Evolutionary conservation across 2,329 filamentous ascomycete species (phyloP).

Genomic region (Aspergillus aculeatinus): DNA sequence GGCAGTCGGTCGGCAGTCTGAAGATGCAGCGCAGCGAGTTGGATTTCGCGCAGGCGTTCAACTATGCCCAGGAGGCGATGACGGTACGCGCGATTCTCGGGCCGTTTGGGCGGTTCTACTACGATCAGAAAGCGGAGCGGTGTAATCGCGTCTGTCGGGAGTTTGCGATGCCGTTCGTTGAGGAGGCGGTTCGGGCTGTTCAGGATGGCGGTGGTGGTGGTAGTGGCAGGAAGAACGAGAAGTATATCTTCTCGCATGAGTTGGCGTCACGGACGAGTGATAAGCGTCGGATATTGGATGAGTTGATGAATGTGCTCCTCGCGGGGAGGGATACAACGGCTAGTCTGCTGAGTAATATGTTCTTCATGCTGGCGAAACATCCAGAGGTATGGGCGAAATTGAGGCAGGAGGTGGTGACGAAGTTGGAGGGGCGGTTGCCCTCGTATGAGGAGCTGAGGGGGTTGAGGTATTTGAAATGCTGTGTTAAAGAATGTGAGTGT

Average conservation of each 20-base stretch:
- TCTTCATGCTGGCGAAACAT: slow-evolving; percentile 32
- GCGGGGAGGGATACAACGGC: slow-evolving; percentile 42
- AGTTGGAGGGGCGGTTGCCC: slow-evolving; percentile 3
- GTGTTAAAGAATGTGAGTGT: slow-evolving; percentile 16
- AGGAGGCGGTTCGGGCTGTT: slow-evolving; percentile 19
- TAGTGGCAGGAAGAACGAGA: not conserved
- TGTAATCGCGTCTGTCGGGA: slow-evolving; percentile 12
- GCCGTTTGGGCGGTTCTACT: slow-evolving; percentile 25
- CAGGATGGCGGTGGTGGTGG: not conserved
- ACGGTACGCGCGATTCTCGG: slow-evolving; percentile 28
- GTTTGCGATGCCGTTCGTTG: slow-evolving; percentile 10
- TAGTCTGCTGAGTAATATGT: slow-evolving; percentile 34
- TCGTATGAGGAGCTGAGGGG: slow-evolving; percentile 9
- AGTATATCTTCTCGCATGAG: slow-evolving; percentile 61
- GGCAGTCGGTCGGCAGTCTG: slow-evolving; percentile 54
- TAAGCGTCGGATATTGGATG: slow-evolving; percentile 49
- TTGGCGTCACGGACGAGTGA: slow-evolving; percentile 51
- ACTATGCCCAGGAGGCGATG: slow-evolving; percentile 26
- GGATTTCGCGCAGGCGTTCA: slow-evolving; percentile 40
- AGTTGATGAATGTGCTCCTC: slow-evolving; percentile 43
- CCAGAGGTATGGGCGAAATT: slow-evolving; percentile 27
- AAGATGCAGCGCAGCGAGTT: slow-evolving; percentile 12
- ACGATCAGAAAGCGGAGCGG: slow-evolving; percentile 18
- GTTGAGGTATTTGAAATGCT: slow-evolving; percentile 7
- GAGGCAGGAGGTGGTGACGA: slow-evolving; percentile 16